Evolutionary conservation across 2,329 filamentous ascomycete genomes (phyloP).

Genomic region (Fusarium compactum): DNA sequence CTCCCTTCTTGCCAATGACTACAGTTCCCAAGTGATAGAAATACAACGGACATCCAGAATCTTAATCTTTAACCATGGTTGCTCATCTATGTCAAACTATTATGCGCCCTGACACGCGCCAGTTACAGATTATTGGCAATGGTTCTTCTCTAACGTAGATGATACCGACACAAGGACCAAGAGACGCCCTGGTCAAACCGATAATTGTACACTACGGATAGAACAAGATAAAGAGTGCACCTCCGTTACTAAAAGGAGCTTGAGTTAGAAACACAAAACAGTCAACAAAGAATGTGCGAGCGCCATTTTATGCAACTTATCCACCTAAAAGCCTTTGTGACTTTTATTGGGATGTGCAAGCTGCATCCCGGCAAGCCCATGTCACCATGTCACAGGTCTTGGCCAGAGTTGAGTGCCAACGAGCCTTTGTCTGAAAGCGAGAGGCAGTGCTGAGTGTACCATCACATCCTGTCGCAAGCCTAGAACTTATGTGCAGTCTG

Average conservation of each 20-base stretch:
- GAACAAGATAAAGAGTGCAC: neutral
- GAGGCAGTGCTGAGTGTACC: neutral
- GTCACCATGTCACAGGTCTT: constrained; percentile 15
- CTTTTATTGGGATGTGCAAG: constrained; percentile 39
- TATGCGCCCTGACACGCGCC: neutral
- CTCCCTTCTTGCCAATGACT: neutral
- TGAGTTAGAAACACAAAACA: constrained; percentile 30
- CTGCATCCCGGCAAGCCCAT: constrained; percentile 19
- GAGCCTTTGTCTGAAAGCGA: neutral
- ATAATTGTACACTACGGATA: neutral
- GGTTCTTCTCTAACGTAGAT: constrained; percentile 6
- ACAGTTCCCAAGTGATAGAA: neutral
- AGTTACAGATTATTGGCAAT: neutral
- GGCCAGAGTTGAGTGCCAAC: constrained; percentile 2
- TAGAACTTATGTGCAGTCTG: neutral
- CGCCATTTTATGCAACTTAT: constrained; percentile 36
- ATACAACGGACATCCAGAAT: neutral
- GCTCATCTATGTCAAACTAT: constrained; percentile 9
- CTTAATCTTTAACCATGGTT: neutral
- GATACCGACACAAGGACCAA: constrained; percentile 18
- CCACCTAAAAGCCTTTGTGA: constrained; percentile 5
- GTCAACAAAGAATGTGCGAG: constrained; percentile 16
- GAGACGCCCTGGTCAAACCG: constrained; percentile 1
- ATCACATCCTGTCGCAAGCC: neutral
- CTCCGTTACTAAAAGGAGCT: neutral